Evolutionary conservation across 2,329 filamentous ascomycete genomes (phyloP), one percentile per base, ranked within the genome.

Genomic region (Fusarium hostae): DNA sequence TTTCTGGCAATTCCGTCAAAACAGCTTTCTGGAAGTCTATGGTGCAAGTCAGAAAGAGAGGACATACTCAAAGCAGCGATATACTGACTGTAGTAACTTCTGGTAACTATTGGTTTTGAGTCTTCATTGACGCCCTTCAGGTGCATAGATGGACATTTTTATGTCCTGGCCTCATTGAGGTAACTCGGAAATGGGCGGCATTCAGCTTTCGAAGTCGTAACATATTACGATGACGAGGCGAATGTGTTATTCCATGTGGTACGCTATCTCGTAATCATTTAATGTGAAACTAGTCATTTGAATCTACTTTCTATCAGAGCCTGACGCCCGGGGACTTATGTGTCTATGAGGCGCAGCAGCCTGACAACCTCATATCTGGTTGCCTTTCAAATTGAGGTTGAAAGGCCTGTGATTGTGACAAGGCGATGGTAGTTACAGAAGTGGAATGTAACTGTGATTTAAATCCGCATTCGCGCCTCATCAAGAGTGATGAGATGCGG

Each of bases 291-390:
- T 34, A 11, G 26, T 45, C 43, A 39, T 47, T 37, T 39, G 28
- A 7, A 50, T 40, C 22, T 35, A 8, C 7, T 34, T 41, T 34
- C 28, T 26, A 26, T 30, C 22, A 56, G 51, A 65, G 60, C 60
- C 59, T 63, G 50, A 61, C 65, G 69, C 69, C 59, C 65, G 69
- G 24, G 16, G 24, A 45, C 7, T 52, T 61, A 63, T 70, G 59
- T 52, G 26, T 18, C 34, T 32, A 18, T 13, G 66, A 55, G 69
- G 69, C 69, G 56, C 60, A 72, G 69, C 55, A 66, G 47, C 34
- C 51, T 24, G 11, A 40, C 45, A 50, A 50, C 37, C n/a, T 22
- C 24, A 34, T 30, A 55, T 65, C 32, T 20, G 48, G 28, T 43
- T 39, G 65, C 64, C 65, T 65, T 65, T 41, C 32, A 35, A 40